Percentiles rank a stretch among this genome's conserved stretches.
These are phyloP conservation scores for Halophytophthora polymorphica DNA, from an alignment of 352 stramenopile species.

Conservation along the genomic window DNA sequence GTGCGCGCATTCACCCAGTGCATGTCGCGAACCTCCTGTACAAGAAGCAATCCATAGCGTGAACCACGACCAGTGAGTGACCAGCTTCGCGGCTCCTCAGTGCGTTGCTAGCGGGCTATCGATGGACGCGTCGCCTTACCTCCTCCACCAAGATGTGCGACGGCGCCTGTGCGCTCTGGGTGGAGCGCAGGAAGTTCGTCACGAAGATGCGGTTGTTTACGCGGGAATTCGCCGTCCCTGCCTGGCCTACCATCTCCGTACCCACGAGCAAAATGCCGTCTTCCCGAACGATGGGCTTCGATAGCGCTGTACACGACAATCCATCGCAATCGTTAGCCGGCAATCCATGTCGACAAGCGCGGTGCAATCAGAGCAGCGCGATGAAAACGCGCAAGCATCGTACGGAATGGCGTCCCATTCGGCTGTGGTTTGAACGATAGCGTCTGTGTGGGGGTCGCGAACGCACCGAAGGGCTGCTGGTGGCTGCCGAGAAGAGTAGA, in stretches of 20 bases:
- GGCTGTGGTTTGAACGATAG: conserved; percentile 30
- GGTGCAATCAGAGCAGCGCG: not conserved
- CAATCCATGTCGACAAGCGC: no score
- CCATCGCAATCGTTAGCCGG: conserved; percentile 6
- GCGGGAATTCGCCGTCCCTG: not conserved
- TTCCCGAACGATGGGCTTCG: conserved; percentile 72
- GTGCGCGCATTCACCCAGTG: conserved; percentile 51
- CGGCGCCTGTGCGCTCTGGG: conserved; percentile 14
- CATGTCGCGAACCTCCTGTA: conserved; percentile 71
- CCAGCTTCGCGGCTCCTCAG: no score
- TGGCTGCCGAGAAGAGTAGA: conserved; percentile 11
- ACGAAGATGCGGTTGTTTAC: conserved; percentile 64
- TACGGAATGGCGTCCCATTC: conserved; percentile 41
- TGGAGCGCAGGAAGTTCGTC: conserved; percentile 36
- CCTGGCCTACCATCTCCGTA: conserved; percentile 34
- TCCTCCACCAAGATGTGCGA: conserved; percentile 36
- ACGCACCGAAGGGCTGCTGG: conserved; percentile 6
- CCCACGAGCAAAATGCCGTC: conserved; percentile 72
- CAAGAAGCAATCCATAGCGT: not conserved
- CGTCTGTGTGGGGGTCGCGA: conserved; percentile 11
- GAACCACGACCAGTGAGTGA: no score
- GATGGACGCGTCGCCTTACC: conserved; percentile 20
- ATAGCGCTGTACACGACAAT: conserved; percentile 43
- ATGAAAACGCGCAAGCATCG: conserved; percentile 2
- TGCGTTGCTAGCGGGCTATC: no score